These are phyloP conservation scores for Boletus vermiculosoides DNA, from an alignment of 768 basidiomycete genomes.

Conservation along the genomic window DNA sequence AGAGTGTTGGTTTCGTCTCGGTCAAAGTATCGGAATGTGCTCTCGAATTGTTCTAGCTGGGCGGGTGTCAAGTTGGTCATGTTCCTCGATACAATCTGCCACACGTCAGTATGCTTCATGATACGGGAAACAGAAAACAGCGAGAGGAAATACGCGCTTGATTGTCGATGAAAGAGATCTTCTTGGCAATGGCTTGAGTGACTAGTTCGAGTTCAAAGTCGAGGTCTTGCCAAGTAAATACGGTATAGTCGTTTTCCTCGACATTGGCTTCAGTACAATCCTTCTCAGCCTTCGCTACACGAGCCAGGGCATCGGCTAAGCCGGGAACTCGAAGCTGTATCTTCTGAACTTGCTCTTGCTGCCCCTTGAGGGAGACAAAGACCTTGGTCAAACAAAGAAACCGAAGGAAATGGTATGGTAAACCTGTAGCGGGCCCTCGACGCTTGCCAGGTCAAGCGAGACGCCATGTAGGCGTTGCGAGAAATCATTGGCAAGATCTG, in stretches of 20 bases:
- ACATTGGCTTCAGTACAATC: slow-evolving; percentile 87
- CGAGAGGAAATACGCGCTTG: slow-evolving; percentile 52
- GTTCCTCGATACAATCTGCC: slow-evolving; percentile 87
- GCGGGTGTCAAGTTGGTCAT: slow-evolving; percentile 95
- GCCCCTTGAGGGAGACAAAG: slow-evolving; percentile 47
- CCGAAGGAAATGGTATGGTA: slow-evolving; percentile 6
- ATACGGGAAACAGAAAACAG: not conserved
- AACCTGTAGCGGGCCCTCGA: slow-evolving; percentile 79
- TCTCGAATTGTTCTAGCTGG: slow-evolving; percentile 94
- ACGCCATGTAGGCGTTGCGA: slow-evolving; percentile 64
- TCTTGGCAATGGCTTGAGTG: slow-evolving; percentile 77
- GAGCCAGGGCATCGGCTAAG: slow-evolving; percentile 54
- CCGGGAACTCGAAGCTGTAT: slow-evolving; percentile 69
- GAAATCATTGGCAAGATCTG: slow-evolving; percentile 73
- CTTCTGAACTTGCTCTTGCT: slow-evolving; percentile 64
- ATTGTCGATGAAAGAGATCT: slow-evolving; percentile 95
- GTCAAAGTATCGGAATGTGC: slow-evolving; percentile 97
- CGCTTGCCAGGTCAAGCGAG: slow-evolving; percentile 67
- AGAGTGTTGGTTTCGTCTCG: slow-evolving; percentile 90
- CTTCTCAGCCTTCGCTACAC: slow-evolving; percentile 63
- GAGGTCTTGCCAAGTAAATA: slow-evolving; percentile 85
- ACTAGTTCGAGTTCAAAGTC: slow-evolving; percentile 86
- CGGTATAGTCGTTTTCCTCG: slow-evolving; percentile 95
- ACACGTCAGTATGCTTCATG: slow-evolving; percentile 11
- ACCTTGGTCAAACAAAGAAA: slow-evolving; percentile 8